Evolutionary conservation across 345 rosid genomes (phyloP).

Genomic region (Cochlearia excelsa): DNA sequence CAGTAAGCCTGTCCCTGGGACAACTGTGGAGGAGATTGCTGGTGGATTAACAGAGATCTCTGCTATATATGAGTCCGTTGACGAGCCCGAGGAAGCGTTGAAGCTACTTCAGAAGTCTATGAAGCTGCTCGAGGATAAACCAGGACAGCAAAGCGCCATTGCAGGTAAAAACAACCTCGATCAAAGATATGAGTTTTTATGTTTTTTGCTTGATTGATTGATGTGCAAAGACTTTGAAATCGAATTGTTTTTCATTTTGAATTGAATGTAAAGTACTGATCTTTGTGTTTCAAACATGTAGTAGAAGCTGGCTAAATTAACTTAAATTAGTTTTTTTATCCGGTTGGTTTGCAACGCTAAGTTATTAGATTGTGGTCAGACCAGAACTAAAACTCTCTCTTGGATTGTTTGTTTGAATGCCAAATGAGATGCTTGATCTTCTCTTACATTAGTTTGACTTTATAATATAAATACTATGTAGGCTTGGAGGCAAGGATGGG

Average conservation of each 20-base stretch:
- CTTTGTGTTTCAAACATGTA: neutral
- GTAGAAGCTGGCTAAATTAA: neutral
- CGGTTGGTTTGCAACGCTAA: no score
- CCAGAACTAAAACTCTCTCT: neutral
- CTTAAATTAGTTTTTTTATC: no score
- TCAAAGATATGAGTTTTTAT: neutral
- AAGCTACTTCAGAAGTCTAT: conserved; percentile 89
- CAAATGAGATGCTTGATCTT: neutral
- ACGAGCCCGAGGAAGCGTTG: conserved; percentile 97
- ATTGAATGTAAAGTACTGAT: neutral
- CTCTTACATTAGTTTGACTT: conserved; percentile 4
- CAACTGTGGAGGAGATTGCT: conserved; percentile 88
- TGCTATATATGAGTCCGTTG: conserved; percentile 92
- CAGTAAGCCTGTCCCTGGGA: conserved; percentile 92
- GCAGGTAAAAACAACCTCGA: conserved; percentile 40
- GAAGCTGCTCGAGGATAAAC: conserved; percentile 93
- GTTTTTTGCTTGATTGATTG: conserved; percentile 2
- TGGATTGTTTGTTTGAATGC: neutral
- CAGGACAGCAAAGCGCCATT: conserved; percentile 94
- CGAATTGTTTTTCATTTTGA: neutral
- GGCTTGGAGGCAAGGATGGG: conserved; percentile 99
- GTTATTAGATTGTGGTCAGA: conserved; percentile 1
- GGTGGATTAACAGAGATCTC: conserved; percentile 89
- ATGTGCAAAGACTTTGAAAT: neutral
- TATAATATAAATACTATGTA: conserved; percentile 14